Percentiles rank a stretch among this genome's conserved stretches.
phyloP scores from a whole-genome alignment of 768 basidiomycete genomes.

The Tremella yokohamensis region DNA sequence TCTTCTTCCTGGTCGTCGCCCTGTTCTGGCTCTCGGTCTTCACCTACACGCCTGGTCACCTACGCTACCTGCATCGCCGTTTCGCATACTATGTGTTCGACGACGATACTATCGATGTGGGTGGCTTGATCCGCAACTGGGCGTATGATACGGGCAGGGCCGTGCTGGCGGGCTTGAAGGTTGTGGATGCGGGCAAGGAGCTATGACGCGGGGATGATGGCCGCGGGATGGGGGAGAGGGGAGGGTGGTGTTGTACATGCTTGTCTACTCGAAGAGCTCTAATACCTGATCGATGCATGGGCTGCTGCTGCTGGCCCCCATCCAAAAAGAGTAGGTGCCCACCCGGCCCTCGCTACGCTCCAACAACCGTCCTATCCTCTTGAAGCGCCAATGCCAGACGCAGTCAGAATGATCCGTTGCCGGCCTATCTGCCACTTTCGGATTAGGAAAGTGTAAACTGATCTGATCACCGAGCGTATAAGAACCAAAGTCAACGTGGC shows the following conservation, averaged over 20 bases:
- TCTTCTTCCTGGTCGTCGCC: slow-evolving; percentile 36
- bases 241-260: not conserved
- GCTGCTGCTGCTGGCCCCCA: not conserved
- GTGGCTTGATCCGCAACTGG: slow-evolving; percentile 17
- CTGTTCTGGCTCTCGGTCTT: slow-evolving; percentile 58
- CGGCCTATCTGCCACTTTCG: slow-evolving; percentile 39
- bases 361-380: slow-evolving; percentile 44
- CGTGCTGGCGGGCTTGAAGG: slow-evolving; percentile 10
- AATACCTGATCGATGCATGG: not conserved
- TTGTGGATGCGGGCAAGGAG: slow-evolving; percentile 7
- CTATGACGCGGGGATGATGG: slow-evolving; percentile 7
- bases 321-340: slow-evolving; percentile 38
- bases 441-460: slow-evolving; percentile 22
- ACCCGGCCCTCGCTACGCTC: slow-evolving; percentile 47
- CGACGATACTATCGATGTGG: slow-evolving; percentile 50
- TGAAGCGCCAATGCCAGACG: slow-evolving; percentile 42
- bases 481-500: slow-evolving; percentile 23
- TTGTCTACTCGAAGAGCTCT: not conserved
- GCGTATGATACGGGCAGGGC: slow-evolving; percentile 11
- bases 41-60: slow-evolving; percentile 62
- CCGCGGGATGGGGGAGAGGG: not conserved
- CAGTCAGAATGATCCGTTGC: slow-evolving; percentile 47
- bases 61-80: slow-evolving; percentile 58
- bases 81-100: slow-evolving; percentile 66
- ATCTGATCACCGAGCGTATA: slow-evolving; percentile 44